Percentiles rank a stretch among this genome's conserved stretches.
phyloP scores from a whole-genome alignment of 1,139 yeast species.

The Saccharomyces pastorianus region DNA sequence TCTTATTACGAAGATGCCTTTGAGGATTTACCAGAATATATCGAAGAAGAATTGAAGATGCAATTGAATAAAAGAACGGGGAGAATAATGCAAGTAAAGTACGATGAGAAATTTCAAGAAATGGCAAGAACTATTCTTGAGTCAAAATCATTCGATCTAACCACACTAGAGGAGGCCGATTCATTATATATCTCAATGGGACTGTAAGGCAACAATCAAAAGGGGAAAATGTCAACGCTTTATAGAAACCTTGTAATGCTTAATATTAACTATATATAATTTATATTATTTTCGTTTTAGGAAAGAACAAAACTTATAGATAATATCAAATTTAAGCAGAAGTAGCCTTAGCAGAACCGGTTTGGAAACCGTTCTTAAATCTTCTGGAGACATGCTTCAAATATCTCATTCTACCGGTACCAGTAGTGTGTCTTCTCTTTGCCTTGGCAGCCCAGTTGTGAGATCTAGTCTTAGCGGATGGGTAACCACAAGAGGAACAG shows the following conservation, averaged over 20 bases:
- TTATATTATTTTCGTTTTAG: constrained; percentile 2
- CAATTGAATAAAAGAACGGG: constrained; percentile 13
- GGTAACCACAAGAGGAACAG: constrained; percentile 98
- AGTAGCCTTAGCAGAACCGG: constrained; percentile 50
- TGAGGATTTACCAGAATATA: constrained; percentile 23
- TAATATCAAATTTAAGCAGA: constrained; percentile 20
- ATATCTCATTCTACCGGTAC: constrained; percentile 99
- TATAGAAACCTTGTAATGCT: background rate
- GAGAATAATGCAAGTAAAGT: constrained; percentile 30
- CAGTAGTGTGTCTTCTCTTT: constrained; percentile 99
- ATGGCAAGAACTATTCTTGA: constrained; percentile 66
- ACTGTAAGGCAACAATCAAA: constrained; percentile 27
- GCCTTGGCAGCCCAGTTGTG: constrained; percentile 99
- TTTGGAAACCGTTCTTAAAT: constrained; percentile 98
- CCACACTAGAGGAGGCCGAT: constrained; percentile 76
- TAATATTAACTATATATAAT: constrained; percentile 5
- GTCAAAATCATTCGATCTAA: constrained; percentile 35
- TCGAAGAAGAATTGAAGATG: constrained; percentile 17
- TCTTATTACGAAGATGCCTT: constrained; percentile 25
- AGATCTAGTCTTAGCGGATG: constrained; percentile 97
- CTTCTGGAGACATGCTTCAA: constrained; percentile 94
- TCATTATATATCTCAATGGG: constrained; percentile 61
- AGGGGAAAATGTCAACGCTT: background rate
- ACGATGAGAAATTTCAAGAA: constrained; percentile 57
- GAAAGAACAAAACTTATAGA: constrained; percentile 1